Evolutionary conservation across 2,329 filamentous ascomycete species (phyloP).

Genomic region (Claviceps paspali): DNA sequence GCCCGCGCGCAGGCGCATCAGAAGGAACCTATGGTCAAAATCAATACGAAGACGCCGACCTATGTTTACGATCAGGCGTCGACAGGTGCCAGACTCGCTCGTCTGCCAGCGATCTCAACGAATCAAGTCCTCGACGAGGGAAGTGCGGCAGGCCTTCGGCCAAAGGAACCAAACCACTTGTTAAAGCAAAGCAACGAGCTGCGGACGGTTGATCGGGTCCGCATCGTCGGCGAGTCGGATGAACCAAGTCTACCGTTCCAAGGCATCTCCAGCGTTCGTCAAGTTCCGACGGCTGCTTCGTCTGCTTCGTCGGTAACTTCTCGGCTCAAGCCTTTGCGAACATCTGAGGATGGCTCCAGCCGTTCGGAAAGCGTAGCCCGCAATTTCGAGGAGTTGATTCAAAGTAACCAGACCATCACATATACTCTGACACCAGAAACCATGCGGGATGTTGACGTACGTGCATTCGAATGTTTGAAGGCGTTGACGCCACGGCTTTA

Average conservation of each 20-base stretch:
- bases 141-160: conserved; percentile 16
- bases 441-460: conserved; percentile 62
- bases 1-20: background rate
- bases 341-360: conserved; percentile 41
- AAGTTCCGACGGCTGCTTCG: conserved; percentile 34
- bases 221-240: conserved; percentile 18
- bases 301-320: conserved; percentile 33
- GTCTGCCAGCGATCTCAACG: conserved; percentile 5
- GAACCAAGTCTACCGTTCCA: conserved; percentile 15
- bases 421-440: conserved; percentile 69
- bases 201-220: conserved; percentile 23
- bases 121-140: conserved; percentile 18
- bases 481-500: too few relatives aligned
- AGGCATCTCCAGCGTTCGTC: conserved; percentile 15
- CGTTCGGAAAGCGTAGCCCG: conserved; percentile 44
- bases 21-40: background rate
- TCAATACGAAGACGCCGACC: background rate
- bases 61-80: background rate
- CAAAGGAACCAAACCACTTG: conserved; percentile 14
- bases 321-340: conserved; percentile 37
- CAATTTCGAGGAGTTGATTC: conserved; percentile 66
- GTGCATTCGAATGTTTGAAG: conserved; percentile 14
- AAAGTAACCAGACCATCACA: conserved; percentile 68
- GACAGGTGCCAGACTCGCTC: background rate
- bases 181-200: conserved; percentile 20